These are phyloP conservation scores for Chrysoporthe deuterocubensis DNA, from an alignment of 2,329 filamentous ascomycete genomes.

Conservation along the genomic window DNA sequence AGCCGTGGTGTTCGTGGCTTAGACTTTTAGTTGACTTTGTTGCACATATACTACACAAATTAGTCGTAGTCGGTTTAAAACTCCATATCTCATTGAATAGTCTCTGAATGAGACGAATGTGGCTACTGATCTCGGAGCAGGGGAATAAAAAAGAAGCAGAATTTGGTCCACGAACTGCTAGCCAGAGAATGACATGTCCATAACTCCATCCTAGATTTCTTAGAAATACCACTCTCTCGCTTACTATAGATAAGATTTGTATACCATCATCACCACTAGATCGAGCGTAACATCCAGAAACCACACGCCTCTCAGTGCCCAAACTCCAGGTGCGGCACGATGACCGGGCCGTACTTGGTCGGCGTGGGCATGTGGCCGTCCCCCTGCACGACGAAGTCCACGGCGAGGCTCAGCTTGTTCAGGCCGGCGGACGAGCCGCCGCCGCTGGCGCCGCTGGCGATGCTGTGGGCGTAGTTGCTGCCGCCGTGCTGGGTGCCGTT, in stretches of 20 bases:
- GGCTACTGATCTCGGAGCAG: neutral
- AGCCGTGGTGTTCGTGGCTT: neutral
- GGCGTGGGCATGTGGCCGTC: constrained; percentile 80
- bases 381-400: constrained; percentile 96
- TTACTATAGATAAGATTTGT: neutral
- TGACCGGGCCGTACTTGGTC: constrained; percentile 96
- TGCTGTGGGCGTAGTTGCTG: constrained; percentile 8
- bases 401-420: constrained; percentile 79
- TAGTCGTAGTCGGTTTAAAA: neutral
- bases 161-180: neutral
- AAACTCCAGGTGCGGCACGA: constrained; percentile 84
- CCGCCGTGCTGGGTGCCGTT: neutral
- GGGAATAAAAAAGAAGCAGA: neutral
- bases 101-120: neutral
- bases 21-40: neutral
- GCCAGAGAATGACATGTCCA: neutral
- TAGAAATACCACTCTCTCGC: neutral
- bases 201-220: neutral
- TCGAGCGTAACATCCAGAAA: neutral
- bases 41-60: neutral
- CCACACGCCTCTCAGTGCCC: constrained; percentile 52
- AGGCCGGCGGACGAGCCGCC: constrained; percentile 47
- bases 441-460: constrained; percentile 36
- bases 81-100: neutral
- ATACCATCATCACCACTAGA: constrained; percentile 11